Percentiles rank a stretch among this genome's conserved stretches.
Conservation (phyloP, 1,139 yeast species). For the Meyerozyma sp. region DNA sequence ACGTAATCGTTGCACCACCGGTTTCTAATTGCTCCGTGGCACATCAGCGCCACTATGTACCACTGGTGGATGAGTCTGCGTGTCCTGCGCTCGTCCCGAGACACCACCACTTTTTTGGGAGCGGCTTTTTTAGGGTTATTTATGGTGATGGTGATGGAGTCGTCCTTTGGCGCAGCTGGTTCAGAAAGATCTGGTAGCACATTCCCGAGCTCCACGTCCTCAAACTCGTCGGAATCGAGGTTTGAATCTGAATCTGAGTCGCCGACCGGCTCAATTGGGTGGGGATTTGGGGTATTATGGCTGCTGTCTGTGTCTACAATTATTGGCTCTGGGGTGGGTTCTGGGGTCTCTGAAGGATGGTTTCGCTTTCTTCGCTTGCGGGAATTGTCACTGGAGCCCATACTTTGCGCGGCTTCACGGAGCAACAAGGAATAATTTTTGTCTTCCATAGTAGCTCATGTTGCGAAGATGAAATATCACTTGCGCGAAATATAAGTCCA, state of each 20-base stretch:
- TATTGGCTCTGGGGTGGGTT: neutral
- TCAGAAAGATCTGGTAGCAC: slow-evolving; percentile 21
- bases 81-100: slow-evolving; percentile 48
- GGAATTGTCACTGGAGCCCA: neutral
- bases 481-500: no score
- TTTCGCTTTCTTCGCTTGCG: neutral
- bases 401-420: neutral
- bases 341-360: neutral
- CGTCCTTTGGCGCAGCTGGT: slow-evolving; percentile 7
- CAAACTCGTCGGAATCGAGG: slow-evolving; percentile 26
- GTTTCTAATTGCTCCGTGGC: slow-evolving; percentile 66
- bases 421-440: neutral
- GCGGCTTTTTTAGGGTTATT: slow-evolving; percentile 5
- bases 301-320: neutral
- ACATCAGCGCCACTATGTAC: slow-evolving; percentile 51
- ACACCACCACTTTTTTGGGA: slow-evolving; percentile 24
- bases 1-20: slow-evolving; percentile 61
- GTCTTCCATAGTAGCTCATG: neutral
- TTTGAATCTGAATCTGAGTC: slow-evolving; percentile 3
- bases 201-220: slow-evolving; percentile 23
- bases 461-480: neutral
- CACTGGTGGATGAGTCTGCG: slow-evolving; percentile 57
- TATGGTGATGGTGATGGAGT: slow-evolving; percentile 15
- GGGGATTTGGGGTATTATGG: neutral
- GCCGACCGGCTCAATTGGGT: slow-evolving; percentile 4